Percentiles rank a stretch among this genome's conserved stretches.
Conservation (phyloP, 768 basidiomycete genomes). For the Lactarius tabidus region DNA sequence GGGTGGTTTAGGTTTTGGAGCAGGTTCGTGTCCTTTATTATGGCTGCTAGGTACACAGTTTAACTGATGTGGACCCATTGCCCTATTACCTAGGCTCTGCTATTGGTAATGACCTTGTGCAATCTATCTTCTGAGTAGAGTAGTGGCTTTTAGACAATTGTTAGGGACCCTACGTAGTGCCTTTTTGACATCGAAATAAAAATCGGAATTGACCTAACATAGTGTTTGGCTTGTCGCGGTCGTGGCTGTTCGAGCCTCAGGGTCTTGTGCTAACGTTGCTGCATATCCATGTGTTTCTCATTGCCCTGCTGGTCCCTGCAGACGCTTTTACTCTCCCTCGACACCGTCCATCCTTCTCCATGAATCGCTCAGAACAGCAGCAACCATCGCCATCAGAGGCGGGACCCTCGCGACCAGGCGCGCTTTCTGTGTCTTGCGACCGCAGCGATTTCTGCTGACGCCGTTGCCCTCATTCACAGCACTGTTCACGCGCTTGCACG, state of each 20-base stretch:
- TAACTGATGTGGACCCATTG: background rate
- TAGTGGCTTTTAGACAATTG: background rate
- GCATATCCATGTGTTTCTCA: slow-evolving; percentile 17
- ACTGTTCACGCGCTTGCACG: slow-evolving; percentile 50
- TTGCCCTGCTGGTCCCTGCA: background rate
- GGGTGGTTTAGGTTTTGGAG: slow-evolving; percentile 75
- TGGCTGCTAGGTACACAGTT: background rate
- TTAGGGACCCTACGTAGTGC: background rate
- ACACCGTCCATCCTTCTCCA: background rate
- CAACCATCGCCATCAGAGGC: slow-evolving; percentile 5
- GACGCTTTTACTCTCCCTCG: background rate
- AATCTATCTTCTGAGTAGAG: slow-evolving; percentile 42
- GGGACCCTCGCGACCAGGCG: slow-evolving; percentile 21
- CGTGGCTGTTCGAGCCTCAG: background rate
- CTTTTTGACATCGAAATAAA: background rate
- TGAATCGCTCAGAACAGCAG: slow-evolving; percentile 1
- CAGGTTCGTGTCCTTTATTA: slow-evolving; percentile 43
- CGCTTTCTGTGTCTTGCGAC: slow-evolving; percentile 7
- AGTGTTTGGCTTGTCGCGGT: background rate
- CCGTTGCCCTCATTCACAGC: slow-evolving; percentile 14
- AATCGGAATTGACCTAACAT: background rate
- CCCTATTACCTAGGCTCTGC: slow-evolving; percentile 40
- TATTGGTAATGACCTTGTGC: slow-evolving; percentile 47
- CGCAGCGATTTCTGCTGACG: background rate
- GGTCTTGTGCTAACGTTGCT: background rate